These are phyloP conservation scores for Platanthera guangdongensis DNA, from an alignment of 106 monocot species.

Conservation along the genomic window DNA sequence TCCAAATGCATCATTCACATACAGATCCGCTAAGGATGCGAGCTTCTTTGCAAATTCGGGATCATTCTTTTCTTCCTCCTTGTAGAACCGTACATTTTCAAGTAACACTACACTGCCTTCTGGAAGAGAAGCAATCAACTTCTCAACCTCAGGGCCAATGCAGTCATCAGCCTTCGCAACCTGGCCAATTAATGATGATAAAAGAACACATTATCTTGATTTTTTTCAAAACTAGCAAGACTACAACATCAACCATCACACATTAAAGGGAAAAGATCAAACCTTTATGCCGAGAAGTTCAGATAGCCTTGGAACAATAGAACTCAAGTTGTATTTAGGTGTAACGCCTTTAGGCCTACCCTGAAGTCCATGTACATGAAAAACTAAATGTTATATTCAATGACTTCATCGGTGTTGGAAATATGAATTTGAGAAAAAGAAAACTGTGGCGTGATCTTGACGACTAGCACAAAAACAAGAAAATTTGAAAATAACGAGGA, in stretches of 20 bases:
- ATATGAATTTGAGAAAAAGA: neutral
- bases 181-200: constrained; percentile 13
- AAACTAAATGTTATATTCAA: constrained; percentile 1
- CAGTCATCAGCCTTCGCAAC: constrained; percentile 67
- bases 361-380: constrained; percentile 6
- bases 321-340: constrained; percentile 61
- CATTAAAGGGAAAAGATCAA: constrained; percentile 2
- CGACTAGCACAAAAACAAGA: neutral
- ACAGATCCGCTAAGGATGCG: constrained; percentile 81
- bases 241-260: neutral
- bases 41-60: constrained; percentile 88
- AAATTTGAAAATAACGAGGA: neutral
- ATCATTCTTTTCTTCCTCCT: constrained; percentile 93
- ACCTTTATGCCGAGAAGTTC: constrained; percentile 69
- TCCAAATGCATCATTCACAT: constrained; percentile 90
- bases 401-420: neutral
- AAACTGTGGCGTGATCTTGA: neutral
- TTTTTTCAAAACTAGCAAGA: neutral
- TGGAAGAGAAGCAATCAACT: constrained; percentile 50
- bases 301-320: constrained; percentile 70
- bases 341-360: constrained; percentile 34
- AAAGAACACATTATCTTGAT: neutral
- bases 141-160: constrained; percentile 75
- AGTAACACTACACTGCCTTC: constrained; percentile 75
- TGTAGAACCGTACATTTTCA: constrained; percentile 84